Conservation (phyloP, 768 basidiomycete genomes). For the Trametes maxima region DNA sequence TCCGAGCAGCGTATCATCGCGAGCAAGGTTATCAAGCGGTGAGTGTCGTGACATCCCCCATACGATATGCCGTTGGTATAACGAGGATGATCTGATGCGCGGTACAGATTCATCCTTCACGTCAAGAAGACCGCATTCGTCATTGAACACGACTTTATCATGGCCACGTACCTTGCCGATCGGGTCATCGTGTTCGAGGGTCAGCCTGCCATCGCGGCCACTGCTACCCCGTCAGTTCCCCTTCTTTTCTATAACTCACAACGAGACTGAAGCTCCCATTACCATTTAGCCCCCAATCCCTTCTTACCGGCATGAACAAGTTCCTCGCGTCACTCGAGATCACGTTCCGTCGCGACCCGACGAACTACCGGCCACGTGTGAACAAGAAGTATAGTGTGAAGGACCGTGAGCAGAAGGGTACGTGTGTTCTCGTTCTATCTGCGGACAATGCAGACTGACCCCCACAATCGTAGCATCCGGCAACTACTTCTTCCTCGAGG, state of each 20-base stretch:
- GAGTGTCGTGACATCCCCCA: not conserved
- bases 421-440: constrained; percentile 25
- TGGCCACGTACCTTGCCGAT: constrained; percentile 99
- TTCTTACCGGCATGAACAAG: constrained; percentile 96
- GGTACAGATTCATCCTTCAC: constrained; percentile 83
- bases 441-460: not conserved
- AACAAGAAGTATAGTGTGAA: constrained; percentile 86
- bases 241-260: not conserved
- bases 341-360: constrained; percentile 97
- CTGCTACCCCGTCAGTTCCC: constrained; percentile 79
- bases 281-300: constrained; percentile 81
- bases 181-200: constrained; percentile 94
- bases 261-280: not conserved
- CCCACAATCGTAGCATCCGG: constrained; percentile 55
- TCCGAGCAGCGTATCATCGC: constrained; percentile 99
- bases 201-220: constrained; percentile 83
- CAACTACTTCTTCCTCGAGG: constrained; percentile 93
- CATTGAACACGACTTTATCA: constrained; percentile 99
- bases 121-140: constrained; percentile 98
- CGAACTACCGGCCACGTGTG: constrained; percentile 87
- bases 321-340: constrained; percentile 96
- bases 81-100: not conserved
- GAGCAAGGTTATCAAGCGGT: constrained; percentile 97
- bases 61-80: not conserved
- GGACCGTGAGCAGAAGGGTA: constrained; percentile 86